A percentile compares a stretch with the other conserved stretches of the same genome.
Conservation (phyloP, 495 filamentous ascomycete genomes). For the Podospora australis region DNA sequence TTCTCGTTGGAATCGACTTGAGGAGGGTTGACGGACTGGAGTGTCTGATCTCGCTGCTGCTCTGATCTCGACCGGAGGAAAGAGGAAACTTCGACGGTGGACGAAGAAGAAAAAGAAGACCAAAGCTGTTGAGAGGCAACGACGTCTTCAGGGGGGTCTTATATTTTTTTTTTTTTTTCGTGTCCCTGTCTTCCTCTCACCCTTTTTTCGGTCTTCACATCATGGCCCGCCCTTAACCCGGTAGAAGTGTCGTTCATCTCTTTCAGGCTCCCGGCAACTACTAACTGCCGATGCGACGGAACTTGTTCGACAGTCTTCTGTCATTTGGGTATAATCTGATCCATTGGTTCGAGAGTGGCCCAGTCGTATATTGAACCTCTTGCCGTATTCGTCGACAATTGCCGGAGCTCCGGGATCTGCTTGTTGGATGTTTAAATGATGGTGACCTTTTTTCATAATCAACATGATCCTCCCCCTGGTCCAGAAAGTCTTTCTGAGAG, state of each 20-base stretch:
- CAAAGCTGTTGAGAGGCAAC: background rate
- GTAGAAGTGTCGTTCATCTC: slow-evolving; percentile 10
- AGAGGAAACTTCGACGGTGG: background rate
- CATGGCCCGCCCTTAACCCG: slow-evolving; percentile 10
- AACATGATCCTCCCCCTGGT: too few species aligned
- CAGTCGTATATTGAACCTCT: slow-evolving; percentile 30
- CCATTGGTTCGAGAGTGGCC: slow-evolving; percentile 31
- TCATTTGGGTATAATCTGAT: slow-evolving; percentile 32
- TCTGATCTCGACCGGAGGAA: background rate
- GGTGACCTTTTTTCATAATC: too few species aligned
- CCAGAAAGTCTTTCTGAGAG: background rate
- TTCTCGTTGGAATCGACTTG: background rate
- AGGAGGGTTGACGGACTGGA: background rate
- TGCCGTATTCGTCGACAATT: slow-evolving; percentile 34
- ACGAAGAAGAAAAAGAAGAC: background rate
- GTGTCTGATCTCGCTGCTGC: too few species aligned
- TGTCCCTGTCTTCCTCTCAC: background rate
- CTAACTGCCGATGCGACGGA: slow-evolving; percentile 42
- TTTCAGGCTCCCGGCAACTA: slow-evolving; percentile 19
- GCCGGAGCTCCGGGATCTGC: slow-evolving; percentile 31
- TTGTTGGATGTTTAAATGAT: background rate
- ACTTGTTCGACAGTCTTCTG: slow-evolving; percentile 27
- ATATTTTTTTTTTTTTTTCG: slow-evolving; percentile 2
- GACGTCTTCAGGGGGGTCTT: background rate
- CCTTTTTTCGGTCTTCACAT: too few species aligned